These are phyloP conservation scores for Entamoeba dispar DNA, from an alignment of 208 protist species.

Conservation along the genomic window DNA sequence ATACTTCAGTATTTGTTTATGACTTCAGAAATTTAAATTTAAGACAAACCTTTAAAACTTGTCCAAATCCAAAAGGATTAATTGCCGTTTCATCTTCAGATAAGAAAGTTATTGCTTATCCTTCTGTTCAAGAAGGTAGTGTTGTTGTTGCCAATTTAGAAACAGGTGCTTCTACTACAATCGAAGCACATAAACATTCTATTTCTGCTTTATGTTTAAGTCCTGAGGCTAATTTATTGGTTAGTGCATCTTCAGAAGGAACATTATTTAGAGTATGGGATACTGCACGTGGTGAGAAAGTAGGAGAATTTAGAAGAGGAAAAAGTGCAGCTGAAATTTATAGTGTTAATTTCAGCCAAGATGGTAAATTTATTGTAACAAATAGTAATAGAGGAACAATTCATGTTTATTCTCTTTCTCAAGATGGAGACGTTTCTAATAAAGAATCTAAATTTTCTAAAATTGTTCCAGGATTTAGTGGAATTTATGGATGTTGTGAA, in stretches of 20 bases:
- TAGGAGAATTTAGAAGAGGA: not conserved
- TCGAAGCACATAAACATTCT: not conserved
- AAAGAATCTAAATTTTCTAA: not conserved
- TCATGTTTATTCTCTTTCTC: not conserved
- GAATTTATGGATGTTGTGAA: not conserved
- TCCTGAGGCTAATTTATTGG: not conserved
- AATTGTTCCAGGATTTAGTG: not conserved
- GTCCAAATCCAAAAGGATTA: not conserved
- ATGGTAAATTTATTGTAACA: not conserved
- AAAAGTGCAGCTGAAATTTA: not conserved
- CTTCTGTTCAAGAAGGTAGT: not conserved
- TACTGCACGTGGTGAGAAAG: not conserved
- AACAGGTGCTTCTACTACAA: not conserved
- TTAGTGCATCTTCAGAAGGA: not conserved
- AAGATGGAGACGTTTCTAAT: not conserved
- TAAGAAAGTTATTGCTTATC: not conserved
- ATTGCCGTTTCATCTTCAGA: not conserved
- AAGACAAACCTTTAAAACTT: not conserved
- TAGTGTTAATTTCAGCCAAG: not conserved
- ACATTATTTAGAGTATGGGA: not conserved
- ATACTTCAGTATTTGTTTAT: not conserved
- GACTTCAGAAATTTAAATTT: not conserved
- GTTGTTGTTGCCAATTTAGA: not conserved
- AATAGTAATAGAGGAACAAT: not conserved
- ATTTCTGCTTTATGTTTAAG: not conserved